Percentiles rank a stretch among this genome's conserved stretches.
phyloP scores from a whole-genome alignment of 2,329 filamentous ascomycete species.

The Colletotrichum lini region DNA sequence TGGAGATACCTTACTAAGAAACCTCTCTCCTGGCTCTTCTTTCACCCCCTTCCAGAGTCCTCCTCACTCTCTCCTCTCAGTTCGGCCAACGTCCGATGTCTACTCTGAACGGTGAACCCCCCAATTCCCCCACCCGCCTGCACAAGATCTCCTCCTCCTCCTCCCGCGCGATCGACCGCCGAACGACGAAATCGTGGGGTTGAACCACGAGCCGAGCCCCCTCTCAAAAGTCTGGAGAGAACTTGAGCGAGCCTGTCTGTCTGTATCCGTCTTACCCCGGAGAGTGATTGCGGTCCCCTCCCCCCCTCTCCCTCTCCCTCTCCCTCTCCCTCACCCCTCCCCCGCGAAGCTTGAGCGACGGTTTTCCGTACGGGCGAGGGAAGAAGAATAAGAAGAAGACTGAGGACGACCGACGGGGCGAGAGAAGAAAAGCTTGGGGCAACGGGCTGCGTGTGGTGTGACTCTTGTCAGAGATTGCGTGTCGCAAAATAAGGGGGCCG shows the following conservation, averaged over 20 bases:
- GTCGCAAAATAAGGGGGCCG: constrained; percentile 21
- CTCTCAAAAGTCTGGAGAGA: constrained; percentile 25
- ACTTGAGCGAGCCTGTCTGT: neutral
- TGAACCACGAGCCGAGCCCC: constrained; percentile 17
- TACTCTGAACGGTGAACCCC: constrained; percentile 1
- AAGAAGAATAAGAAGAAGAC: neutral
- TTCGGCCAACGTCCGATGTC: constrained; percentile 40
- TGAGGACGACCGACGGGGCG: neutral
- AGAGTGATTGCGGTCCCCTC: neutral
- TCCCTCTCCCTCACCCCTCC: neutral
- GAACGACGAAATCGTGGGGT: constrained; percentile 41
- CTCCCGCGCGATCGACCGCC: constrained; percentile 30
- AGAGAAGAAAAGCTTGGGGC: neutral
- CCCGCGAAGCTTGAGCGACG: constrained; percentile 8
- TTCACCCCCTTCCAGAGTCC: neutral
- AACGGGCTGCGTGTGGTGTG: neutral
- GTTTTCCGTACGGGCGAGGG: neutral
- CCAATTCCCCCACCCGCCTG: constrained; percentile 13
- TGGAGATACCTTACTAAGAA: constrained; percentile 35
- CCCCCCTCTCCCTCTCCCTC: no score
- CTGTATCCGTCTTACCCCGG: constrained; percentile 26
- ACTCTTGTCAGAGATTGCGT: constrained; percentile 18
- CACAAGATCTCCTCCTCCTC: constrained; percentile 23
- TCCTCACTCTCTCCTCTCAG: neutral
- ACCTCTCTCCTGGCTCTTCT: constrained; percentile 8